These are phyloP conservation scores for Penicillium fimorum DNA, from an alignment of 495 filamentous ascomycete species.

Conservation along the genomic window DNA sequence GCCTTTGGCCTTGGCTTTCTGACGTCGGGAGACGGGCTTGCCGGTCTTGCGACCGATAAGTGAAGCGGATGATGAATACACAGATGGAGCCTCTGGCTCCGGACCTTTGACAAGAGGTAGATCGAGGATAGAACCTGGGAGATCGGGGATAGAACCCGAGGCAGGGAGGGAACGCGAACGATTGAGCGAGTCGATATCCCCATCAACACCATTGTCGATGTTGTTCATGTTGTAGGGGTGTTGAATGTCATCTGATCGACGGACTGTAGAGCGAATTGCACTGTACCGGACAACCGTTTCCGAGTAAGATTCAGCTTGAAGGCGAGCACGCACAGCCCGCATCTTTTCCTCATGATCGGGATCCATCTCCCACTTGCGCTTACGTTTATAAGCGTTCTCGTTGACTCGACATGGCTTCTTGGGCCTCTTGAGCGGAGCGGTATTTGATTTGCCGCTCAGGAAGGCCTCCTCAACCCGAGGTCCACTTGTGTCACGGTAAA, in stretches of 20 bases:
- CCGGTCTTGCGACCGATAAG: not conserved
- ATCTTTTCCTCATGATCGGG: slow-evolving; percentile 26
- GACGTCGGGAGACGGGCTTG: not conserved
- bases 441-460: slow-evolving; percentile 33
- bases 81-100: not conserved
- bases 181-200: not conserved
- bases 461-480: slow-evolving; percentile 23
- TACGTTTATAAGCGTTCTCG: slow-evolving; percentile 25
- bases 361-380: slow-evolving; percentile 30
- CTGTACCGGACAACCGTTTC: slow-evolving; percentile 9
- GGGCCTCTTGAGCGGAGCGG: slow-evolving; percentile 25
- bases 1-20: not conserved
- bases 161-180: slow-evolving; percentile 6
- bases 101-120: not conserved
- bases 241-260: slow-evolving; percentile 8
- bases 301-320: slow-evolving; percentile 20
- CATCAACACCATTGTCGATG: not conserved
- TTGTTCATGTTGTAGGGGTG: slow-evolving; percentile 7
- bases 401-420: slow-evolving; percentile 23
- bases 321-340: slow-evolving; percentile 30
- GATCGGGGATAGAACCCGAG: not conserved
- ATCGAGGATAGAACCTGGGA: slow-evolving; percentile 6
- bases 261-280: slow-evolving; percentile 15
- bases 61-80: not conserved
- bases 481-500: slow-evolving; percentile 29